phyloP scores from a whole-genome alignment of 441 rosid species.

The Jatropha multifida region DNA sequence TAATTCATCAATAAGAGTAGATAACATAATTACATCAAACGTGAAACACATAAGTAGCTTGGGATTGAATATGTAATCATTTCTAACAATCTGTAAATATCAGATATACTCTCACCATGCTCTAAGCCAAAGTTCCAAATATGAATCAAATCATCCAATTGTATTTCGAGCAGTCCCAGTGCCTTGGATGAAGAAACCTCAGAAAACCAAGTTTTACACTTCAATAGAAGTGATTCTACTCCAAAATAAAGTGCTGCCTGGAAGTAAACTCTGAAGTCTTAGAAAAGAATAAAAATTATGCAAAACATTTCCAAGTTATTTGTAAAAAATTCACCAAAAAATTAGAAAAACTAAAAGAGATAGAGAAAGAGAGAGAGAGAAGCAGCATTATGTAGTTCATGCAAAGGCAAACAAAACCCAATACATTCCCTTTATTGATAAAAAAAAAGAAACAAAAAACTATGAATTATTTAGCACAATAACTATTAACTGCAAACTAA shows the following conservation, averaged over 20 bases:
- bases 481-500: background rate
- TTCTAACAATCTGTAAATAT: constrained; percentile 14
- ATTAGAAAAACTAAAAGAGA: background rate
- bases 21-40: constrained; percentile 18
- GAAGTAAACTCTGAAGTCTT: constrained; percentile 13
- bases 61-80: background rate
- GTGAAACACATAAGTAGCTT: constrained; percentile 7
- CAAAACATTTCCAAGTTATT: background rate
- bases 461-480: constrained; percentile 1
- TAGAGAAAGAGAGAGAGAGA: no score
- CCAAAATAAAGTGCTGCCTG: constrained; percentile 88
- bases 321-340: background rate
- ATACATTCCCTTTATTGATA: background rate
- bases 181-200: constrained; percentile 38
- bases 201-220: constrained; percentile 60
- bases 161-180: constrained; percentile 28
- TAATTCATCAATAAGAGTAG: constrained; percentile 31
- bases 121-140: constrained; percentile 70
- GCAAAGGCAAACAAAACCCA: background rate
- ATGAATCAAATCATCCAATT: constrained; percentile 56
- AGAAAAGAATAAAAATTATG: background rate
- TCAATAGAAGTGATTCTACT: constrained; percentile 53
- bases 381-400: background rate
- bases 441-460: background rate
- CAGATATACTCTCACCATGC: constrained; percentile 48